Evolutionary conservation across 1,284 basidiomycete genomes (phyloP), one percentile per base, ranked within the genome.

Genomic region (Apiotrichum porosum): DNA sequence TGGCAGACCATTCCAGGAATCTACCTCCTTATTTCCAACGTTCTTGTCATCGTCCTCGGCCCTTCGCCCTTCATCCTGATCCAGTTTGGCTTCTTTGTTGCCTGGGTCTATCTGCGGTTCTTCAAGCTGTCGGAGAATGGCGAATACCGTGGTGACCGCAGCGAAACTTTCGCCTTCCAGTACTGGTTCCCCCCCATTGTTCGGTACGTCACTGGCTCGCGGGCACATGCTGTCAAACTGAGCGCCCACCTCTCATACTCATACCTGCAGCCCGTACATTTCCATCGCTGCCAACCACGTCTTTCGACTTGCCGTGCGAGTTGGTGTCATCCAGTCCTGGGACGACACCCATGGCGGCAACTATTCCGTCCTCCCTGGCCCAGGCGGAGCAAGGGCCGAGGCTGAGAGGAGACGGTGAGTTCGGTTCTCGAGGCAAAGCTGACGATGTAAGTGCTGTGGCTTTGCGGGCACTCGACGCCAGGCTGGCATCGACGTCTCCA

Each of bases 71-170:
- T 85, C 78, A 93, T 98, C 49, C 79, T 95, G 60, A 93, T 98
- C 58, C 94, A 97, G 68, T 97, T 97, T 68, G 94, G 92, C 15
- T 98, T 95, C 90, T 86, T 97, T 53, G 85, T 93, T 9, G 82
- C 87, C 22, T 98, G 91, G 86, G 79, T 89, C 44, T 98, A 97
- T 74, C 80, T 98, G 31, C 83, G 94, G 30, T 98, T 98, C 78
- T 92, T 95, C 80, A 95, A 97, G 76, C 83, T 86, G 66, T 86
- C 84, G 56, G 78, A 79, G 44, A 71, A 69, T 37, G 76, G 76
- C 6, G 72, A 76, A 42, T 75, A 75, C 58, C 61, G 77, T 31
- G 94, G 94, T 17, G 94, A 98, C 68, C 77, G 91, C 49, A 91
- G 86, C 73, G 95, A 97, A 69, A 95, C 93, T 0, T 98, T 98